phyloP scores from a whole-genome alignment of 306 rosid species.

The Vicia sativa region DNA sequence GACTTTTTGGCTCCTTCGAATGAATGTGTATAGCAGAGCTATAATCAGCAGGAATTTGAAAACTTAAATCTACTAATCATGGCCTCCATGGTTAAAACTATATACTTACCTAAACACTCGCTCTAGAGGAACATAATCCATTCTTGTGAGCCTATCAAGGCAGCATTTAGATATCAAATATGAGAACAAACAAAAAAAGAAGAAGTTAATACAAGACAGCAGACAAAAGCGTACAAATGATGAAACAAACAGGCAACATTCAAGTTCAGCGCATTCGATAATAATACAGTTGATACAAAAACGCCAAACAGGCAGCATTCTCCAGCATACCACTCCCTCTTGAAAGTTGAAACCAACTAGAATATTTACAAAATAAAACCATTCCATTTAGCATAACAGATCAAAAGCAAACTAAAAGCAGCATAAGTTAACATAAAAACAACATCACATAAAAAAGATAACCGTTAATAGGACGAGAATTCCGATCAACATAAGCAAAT shows the following conservation, averaged over 20 bases:
- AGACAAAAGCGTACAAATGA: neutral
- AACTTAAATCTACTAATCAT: neutral
- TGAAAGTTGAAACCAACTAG: slow-evolving; percentile 42
- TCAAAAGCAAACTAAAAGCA: slow-evolving; percentile 8
- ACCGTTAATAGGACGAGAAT: slow-evolving; percentile 69
- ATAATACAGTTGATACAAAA: slow-evolving; percentile 37
- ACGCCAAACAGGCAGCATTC: slow-evolving; percentile 28
- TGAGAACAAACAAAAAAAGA: neutral
- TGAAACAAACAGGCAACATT: slow-evolving; percentile 15
- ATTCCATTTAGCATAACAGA: neutral
- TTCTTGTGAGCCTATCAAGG: neutral
- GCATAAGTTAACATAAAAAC: neutral
- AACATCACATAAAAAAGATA: slow-evolving; percentile 62
- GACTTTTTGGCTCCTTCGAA: neutral
- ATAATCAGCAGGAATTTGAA: neutral
- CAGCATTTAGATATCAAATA: neutral
- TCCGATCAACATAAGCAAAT: slow-evolving; percentile 73
- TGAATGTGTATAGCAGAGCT: neutral
- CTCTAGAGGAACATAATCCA: neutral
- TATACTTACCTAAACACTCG: neutral
- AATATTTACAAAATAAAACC: slow-evolving; percentile 48
- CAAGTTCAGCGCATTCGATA: slow-evolving; percentile 30
- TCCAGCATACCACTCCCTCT: slow-evolving; percentile 25
- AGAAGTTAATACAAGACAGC: neutral
- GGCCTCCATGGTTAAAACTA: neutral